A percentile compares a stretch with the other conserved stretches of the same genome.
Conservation (phyloP, 2,329 filamentous ascomycete genomes). For the Colletotrichum lentis region DNA sequence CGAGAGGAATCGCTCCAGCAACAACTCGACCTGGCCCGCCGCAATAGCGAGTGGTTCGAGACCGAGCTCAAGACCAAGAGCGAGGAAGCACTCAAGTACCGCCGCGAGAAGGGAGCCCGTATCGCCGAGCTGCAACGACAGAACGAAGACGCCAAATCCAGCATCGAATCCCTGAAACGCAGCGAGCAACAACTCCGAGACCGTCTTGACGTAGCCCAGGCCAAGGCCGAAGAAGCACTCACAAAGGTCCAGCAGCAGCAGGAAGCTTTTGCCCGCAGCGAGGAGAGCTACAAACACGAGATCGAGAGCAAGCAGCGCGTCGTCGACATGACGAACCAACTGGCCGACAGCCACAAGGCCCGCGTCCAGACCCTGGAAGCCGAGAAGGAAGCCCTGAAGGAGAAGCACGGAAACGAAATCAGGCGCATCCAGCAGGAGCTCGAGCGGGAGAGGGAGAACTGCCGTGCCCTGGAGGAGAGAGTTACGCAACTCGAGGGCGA, state of each 20-base stretch:
- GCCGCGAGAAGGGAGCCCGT: conserved; percentile 92
- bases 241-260: conserved; percentile 84
- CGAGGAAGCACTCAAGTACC: conserved; percentile 84
- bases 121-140: conserved; percentile 88
- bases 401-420: conserved; percentile 70
- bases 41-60: conserved; percentile 93
- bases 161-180: conserved; percentile 78
- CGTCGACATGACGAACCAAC: conserved; percentile 81
- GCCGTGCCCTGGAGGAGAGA: conserved; percentile 56
- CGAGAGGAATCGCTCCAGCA: conserved; percentile 89
- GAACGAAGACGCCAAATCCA: conserved; percentile 83
- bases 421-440: conserved; percentile 65
- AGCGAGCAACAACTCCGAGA: conserved; percentile 82
- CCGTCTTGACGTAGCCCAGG: conserved; percentile 82
- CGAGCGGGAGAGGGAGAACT: conserved; percentile 61
- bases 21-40: conserved; percentile 86
- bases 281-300: conserved; percentile 87
- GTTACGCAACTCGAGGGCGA: conserved; percentile 62
- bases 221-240: conserved; percentile 86
- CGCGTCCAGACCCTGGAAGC: conserved; percentile 75
- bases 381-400: conserved; percentile 66
- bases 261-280: conserved; percentile 80
- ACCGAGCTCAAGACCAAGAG: conserved; percentile 90
- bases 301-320: conserved; percentile 82
- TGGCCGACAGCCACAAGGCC: conserved; percentile 74